A percentile compares a stretch with the other conserved stretches of the same genome.
Conservation (phyloP, 208 protist species). For the Sergeia podlipaevii region DNA sequence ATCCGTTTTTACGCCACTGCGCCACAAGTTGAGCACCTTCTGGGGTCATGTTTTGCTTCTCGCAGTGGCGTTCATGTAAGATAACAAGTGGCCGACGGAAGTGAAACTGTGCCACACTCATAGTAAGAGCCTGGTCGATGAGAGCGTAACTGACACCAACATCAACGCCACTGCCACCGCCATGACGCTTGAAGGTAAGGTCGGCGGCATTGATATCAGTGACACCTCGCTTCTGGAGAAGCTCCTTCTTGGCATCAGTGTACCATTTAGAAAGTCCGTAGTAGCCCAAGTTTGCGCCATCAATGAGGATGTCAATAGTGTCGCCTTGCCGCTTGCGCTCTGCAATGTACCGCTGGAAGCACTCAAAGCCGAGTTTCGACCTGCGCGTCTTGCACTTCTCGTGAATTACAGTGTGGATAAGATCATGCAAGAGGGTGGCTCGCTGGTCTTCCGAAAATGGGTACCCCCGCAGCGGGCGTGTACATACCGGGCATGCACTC, state of each 20-base stretch:
- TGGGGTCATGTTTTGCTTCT: conserved; percentile 23
- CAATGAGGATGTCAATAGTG: conserved; percentile 56
- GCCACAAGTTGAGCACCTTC: conserved; percentile 26
- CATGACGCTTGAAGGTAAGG: conserved; percentile 19
- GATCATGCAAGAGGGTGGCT: conserved; percentile 28
- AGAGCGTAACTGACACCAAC: conserved; percentile 60
- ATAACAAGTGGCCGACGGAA: conserved; percentile 58
- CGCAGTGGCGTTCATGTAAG: conserved; percentile 71
- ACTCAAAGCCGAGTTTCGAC: conserved; percentile 37
- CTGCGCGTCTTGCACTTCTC: conserved; percentile 23
- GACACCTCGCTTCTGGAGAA: conserved; percentile 16
- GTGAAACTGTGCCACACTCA: conserved; percentile 26
- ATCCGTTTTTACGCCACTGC: conserved; percentile 35
- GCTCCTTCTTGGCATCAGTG: conserved; percentile 37
- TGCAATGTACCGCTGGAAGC: conserved; percentile 47
- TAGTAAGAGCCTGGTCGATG: conserved; percentile 48
- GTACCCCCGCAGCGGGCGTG: conserved; percentile 20
- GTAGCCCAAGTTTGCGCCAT: conserved; percentile 84
- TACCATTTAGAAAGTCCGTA: conserved; percentile 86
- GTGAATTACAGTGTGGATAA: conserved; percentile 29
- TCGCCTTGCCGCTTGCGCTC: conserved; percentile 10
- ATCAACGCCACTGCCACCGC: conserved; percentile 32
- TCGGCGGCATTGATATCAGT: conserved; percentile 9
- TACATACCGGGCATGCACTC: conserved; percentile 21
- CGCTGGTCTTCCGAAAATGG: conserved; percentile 48